Conservation (phyloP, 2,329 filamentous ascomycete species). For the Capronia coronata region DNA sequence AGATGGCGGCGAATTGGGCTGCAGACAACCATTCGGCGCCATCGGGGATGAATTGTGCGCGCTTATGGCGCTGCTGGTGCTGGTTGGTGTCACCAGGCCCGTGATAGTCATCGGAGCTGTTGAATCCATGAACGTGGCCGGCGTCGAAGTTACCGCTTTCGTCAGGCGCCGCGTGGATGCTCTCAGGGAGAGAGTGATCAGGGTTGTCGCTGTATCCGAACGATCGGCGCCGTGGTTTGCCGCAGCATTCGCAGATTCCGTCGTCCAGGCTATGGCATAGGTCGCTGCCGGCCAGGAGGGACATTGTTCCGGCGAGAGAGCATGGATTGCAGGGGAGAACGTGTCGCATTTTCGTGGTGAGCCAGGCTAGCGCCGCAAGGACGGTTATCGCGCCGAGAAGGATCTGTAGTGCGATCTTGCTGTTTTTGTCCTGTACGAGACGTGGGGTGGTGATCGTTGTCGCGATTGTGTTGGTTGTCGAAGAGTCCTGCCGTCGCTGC, state of each 20-base stretch:
- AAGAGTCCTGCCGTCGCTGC: slow-evolving; percentile 9
- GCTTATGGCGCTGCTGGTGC: neutral
- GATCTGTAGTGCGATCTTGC: slow-evolving; percentile 25
- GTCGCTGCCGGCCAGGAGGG: slow-evolving; percentile 28
- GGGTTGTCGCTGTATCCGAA: slow-evolving; percentile 15
- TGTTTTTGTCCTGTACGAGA: slow-evolving; percentile 25
- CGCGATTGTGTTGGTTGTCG: slow-evolving; percentile 6
- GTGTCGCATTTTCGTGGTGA: slow-evolving; percentile 23
- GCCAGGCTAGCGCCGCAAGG: slow-evolving; percentile 19
- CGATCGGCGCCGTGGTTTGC: slow-evolving; percentile 24
- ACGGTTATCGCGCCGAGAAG: slow-evolving; percentile 23
- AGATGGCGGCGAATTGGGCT: slow-evolving; percentile 18
- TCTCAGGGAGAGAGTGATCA: slow-evolving; percentile 10
- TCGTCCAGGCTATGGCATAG: slow-evolving; percentile 22
- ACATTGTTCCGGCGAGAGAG: slow-evolving; percentile 26
- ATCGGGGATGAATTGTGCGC: slow-evolving; percentile 21
- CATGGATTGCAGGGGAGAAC: slow-evolving; percentile 27
- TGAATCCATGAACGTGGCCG: too few species aligned
- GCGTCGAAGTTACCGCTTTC: slow-evolving; percentile 2
- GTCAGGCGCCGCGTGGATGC: slow-evolving; percentile 19
- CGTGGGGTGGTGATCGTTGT: slow-evolving; percentile 23
- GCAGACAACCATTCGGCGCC: slow-evolving; percentile 26
- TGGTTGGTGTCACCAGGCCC: neutral
- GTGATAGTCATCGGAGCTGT: too few species aligned
- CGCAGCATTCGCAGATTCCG: slow-evolving; percentile 28